Conservation (phyloP, 257 asterid species). For the Solanum chmielewskii region DNA sequence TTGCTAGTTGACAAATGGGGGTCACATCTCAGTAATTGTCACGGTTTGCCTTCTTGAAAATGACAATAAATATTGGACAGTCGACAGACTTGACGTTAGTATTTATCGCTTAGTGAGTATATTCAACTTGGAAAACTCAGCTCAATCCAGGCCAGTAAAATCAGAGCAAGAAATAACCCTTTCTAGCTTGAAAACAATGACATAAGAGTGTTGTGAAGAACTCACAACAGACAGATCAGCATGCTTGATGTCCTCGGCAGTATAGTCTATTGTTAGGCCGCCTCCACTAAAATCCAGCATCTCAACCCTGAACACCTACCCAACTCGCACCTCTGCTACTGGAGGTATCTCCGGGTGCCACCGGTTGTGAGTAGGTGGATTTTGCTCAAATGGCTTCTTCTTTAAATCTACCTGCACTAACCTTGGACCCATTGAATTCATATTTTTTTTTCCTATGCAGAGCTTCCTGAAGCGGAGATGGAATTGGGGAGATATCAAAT, state of each 20-base stretch:
- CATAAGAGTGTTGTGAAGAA: not conserved
- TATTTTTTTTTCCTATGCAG: not conserved
- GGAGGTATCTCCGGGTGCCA: conserved; percentile 87
- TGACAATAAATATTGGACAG: not conserved
- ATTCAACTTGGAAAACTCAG: not conserved
- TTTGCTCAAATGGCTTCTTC: conserved; percentile 64
- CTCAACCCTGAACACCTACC: conserved; percentile 72
- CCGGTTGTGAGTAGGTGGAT: conserved; percentile 65
- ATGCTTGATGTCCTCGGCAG: conserved; percentile 58
- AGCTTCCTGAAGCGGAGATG: not conserved
- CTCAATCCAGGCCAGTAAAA: not conserved
- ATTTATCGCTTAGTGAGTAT: not conserved
- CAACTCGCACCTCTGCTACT: conserved; percentile 49
- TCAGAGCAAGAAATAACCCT: not conserved
- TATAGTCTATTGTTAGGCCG: conserved; percentile 42
- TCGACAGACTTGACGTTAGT: not conserved
- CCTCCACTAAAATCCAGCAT: conserved; percentile 86
- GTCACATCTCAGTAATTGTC: conserved; percentile 18
- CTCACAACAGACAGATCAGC: conserved; percentile 53
- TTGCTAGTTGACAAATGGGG: conserved; percentile 19
- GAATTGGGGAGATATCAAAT: not conserved
- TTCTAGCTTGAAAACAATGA: not conserved
- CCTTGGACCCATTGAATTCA: conserved; percentile 33
- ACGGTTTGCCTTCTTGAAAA: conserved; percentile 10
- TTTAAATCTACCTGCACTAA: conserved; percentile 56